Evolutionary conservation across 495 filamentous ascomycete genomes (phyloP), one percentile per base, ranked within the genome.

Genomic region (Lasiosphaeria miniovina): DNA sequence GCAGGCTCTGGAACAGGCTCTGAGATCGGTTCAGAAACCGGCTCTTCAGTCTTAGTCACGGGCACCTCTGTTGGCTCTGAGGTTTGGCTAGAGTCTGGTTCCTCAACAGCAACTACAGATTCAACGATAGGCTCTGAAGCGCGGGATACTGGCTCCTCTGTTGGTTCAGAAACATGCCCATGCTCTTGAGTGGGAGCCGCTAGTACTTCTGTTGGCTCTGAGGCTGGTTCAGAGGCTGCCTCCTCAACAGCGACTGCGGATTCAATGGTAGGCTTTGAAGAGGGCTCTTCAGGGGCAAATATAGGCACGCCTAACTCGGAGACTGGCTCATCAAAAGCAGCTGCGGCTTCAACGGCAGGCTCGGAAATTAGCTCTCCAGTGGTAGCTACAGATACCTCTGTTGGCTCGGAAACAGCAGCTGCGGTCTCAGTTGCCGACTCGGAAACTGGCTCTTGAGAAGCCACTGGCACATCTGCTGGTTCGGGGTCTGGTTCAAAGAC

Each of bases 11-110:
- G 38, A 12, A 12, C 1, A 0, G 49, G 40, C 60, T 60, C 46
- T 7, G 49, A 7, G 5, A 50, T 17, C 9, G 48, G 12, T 17
- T 59, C 60, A 48, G 57, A 15, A 46, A 55, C 61, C 14, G 51
- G 32, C 43, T 48, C 54, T 14, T 49, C 43, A 33, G 54, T n/a
- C 41, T 59, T 48, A 52, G 55, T 38, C 59, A 33, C 41, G 24
- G 38, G 8, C 38, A 41, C 53, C 54, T 34, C 36, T n/a, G 40
- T 50, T 38, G 54, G 14, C 24, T 57, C 54, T 51, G 33, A 12
- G 31, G 12, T 24, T 24, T 0, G 24, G 24, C 24, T 24, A 24
- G 24, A 34, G 43, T 41, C 43, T 45, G 55, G 32, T 51, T 50
- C 31, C 24, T 31, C 36, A 48, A 57, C 24, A 24, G 24, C 24